Evolutionary conservation across 495 filamentous ascomycete species (phyloP).

Genomic region (Talaromyces wortmannii): DNA sequence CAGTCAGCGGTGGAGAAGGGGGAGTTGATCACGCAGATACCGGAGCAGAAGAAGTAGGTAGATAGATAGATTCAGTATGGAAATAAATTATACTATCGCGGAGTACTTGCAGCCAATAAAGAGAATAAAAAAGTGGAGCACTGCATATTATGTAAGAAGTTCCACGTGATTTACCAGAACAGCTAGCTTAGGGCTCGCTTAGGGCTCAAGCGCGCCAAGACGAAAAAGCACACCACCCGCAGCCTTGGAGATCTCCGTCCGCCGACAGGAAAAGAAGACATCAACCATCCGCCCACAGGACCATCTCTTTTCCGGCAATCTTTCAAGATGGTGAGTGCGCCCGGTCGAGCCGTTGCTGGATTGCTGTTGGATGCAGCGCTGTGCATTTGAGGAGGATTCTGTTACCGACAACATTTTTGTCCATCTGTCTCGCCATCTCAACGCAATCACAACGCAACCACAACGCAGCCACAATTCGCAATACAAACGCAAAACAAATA

Average conservation of each 20-base stretch:
- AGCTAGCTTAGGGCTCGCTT: conserved; percentile 43
- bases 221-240: conserved; percentile 35
- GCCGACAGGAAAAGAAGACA: neutral
- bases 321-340: conserved; percentile 50
- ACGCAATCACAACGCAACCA: too few relatives aligned
- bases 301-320: conserved; percentile 41
- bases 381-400: conserved; percentile 1
- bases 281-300: conserved; percentile 18
- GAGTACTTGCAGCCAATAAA: neutral
- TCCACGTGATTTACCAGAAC: conserved; percentile 2
- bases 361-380: conserved; percentile 7
- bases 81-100: too few relatives aligned
- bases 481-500: neutral
- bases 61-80: neutral
- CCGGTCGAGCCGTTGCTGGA: neutral
- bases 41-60: conserved; percentile 50
- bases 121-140: neutral
- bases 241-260: neutral
- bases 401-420: too few relatives aligned
- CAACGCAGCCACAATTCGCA: too few relatives aligned
- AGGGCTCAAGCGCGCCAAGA: conserved; percentile 36
- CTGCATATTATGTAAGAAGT: too few relatives aligned
- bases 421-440: too few relatives aligned
- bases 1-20: conserved; percentile 56
- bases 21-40: conserved; percentile 59